These are phyloP conservation scores for Komagataea norvegica DNA, from an alignment of 1,139 yeast species.

Conservation along the genomic window DNA sequence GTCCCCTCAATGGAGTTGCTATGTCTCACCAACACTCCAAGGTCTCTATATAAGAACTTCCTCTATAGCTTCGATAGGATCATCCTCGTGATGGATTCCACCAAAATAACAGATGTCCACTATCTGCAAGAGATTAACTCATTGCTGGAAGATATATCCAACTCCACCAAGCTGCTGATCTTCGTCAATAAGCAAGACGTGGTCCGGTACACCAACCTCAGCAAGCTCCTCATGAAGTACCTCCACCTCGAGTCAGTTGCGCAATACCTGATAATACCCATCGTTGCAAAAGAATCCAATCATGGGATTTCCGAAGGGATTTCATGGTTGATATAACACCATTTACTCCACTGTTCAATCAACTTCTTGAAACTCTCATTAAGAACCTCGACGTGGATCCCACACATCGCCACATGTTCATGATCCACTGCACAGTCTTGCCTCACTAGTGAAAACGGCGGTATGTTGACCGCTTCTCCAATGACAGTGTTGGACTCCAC, in stretches of 20 bases:
- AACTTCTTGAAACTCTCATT: slow-evolving; percentile 39
- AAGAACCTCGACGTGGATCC: slow-evolving; percentile 30
- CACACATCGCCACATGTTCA: slow-evolving; percentile 25
- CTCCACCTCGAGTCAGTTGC: slow-evolving; percentile 12
- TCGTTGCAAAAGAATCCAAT: slow-evolving; percentile 12
- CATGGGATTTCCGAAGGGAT: slow-evolving; percentile 26
- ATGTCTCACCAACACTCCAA: slow-evolving; percentile 3
- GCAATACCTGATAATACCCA: slow-evolving; percentile 19
- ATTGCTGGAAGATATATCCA: background rate
- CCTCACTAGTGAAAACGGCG: slow-evolving; percentile 54
- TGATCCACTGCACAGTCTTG: slow-evolving; percentile 29
- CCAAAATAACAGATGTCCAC: background rate
- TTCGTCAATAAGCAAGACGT: slow-evolving; percentile 21
- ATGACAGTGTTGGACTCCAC: slow-evolving; percentile 44
- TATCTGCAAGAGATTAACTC: background rate
- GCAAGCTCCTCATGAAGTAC: background rate
- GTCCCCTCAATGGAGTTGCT: slow-evolving; percentile 1
- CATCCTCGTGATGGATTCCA: slow-evolving; percentile 5
- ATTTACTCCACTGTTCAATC: slow-evolving; percentile 40
- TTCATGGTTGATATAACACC: slow-evolving; percentile 25
- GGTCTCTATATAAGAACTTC: slow-evolving; percentile 2
- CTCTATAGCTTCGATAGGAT: slow-evolving; percentile 1
- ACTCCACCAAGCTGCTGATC: slow-evolving; percentile 8
- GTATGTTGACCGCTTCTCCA: slow-evolving; percentile 54
- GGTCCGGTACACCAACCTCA: slow-evolving; percentile 1